Evolutionary conservation across 2,329 filamentous ascomycete species (phyloP).

Genomic region (Botrytis deweyae): DNA sequence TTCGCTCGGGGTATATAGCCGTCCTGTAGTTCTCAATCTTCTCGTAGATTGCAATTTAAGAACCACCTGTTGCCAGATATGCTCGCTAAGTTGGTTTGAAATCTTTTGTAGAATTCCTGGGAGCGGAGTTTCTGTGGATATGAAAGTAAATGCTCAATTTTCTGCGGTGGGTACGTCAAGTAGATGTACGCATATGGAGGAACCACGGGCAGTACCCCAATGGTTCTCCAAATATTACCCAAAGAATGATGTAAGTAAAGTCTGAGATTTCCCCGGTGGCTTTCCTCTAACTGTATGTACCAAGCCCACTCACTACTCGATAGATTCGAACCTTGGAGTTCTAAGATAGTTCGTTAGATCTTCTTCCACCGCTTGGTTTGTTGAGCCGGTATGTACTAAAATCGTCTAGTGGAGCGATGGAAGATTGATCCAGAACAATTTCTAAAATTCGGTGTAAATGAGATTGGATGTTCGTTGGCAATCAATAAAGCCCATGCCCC

Average conservation of each 20-base stretch:
- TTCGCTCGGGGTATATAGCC: neutral
- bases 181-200: constrained; percentile 8
- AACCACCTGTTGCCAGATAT: neutral
- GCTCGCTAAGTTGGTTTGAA: neutral
- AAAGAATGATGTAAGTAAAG: constrained; percentile 7
- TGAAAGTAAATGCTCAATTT: constrained; percentile 6
- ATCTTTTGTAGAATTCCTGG: neutral
- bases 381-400: constrained; percentile 9
- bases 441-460: constrained; percentile 12
- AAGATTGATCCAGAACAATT: constrained; percentile 21
- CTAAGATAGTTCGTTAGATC: constrained; percentile 6
- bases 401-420: constrained; percentile 9
- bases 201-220: constrained; percentile 9
- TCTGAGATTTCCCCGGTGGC: constrained; percentile 7
- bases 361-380: constrained; percentile 14
- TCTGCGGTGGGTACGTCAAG: constrained; percentile 12
- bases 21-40: neutral
- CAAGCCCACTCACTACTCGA: constrained; percentile 5
- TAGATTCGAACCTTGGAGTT: neutral
- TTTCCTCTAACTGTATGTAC: neutral
- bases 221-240: constrained; percentile 7
- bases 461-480: constrained; percentile 19
- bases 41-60: constrained; percentile 1
- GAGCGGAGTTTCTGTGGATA: constrained; percentile 5
- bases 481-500: constrained; percentile 13